phyloP scores from a whole-genome alignment of 1,284 basidiomycete genomes.

The Pholiota adiposa region DNA sequence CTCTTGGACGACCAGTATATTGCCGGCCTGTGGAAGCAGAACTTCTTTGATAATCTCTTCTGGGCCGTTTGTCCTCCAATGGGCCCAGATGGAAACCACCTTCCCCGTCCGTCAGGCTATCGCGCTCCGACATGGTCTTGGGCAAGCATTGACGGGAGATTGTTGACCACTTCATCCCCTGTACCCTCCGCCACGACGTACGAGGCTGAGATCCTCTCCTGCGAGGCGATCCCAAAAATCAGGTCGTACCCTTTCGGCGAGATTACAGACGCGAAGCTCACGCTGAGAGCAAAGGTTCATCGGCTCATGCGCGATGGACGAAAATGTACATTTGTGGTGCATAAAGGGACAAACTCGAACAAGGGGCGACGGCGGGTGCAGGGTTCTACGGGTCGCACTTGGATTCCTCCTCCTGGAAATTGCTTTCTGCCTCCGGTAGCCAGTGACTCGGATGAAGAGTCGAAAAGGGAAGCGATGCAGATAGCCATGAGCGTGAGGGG shows the following conservation, averaged over 20 bases:
- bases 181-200: slow-evolving; percentile 2
- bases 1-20: slow-evolving; percentile 4
- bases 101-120: slow-evolving; percentile 1
- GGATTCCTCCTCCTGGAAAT: slow-evolving; percentile 7
- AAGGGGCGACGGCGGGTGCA: not conserved
- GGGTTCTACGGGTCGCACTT: not conserved
- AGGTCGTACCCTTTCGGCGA: slow-evolving; percentile 4
- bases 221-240: not conserved
- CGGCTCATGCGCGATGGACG: slow-evolving; percentile 4
- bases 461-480: not conserved
- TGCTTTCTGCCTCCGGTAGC: not conserved
- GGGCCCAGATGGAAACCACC: not conserved
- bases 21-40: slow-evolving; percentile 7
- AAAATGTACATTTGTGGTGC: slow-evolving; percentile 4
- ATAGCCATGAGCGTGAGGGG: not conserved
- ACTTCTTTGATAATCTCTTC: slow-evolving; percentile 4
- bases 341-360: not conserved
- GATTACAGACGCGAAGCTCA: not conserved
- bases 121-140: slow-evolving; percentile 13
- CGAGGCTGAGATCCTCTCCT: slow-evolving; percentile 7
- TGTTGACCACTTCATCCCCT: not conserved
- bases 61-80: slow-evolving; percentile 7
- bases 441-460: not conserved
- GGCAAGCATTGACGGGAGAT: slow-evolving; percentile 8
- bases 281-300: slow-evolving; percentile 5